Base-by-base conservation (phyloP, 2,329 filamentous ascomycete species). In the Ophiostoma triangulosporum region DNA sequence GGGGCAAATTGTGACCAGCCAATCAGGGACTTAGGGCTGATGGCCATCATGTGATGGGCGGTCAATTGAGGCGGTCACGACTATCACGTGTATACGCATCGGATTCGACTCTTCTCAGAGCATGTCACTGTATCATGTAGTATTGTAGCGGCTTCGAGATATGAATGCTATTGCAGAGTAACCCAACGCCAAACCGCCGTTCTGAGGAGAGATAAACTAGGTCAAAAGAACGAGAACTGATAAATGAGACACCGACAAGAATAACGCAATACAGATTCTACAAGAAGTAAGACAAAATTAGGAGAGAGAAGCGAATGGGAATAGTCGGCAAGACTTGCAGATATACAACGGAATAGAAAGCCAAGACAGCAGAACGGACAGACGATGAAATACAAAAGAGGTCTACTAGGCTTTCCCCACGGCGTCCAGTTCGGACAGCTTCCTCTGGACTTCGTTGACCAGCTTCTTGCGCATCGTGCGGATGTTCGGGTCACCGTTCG, bases 361-460 rank as follows among this genome's bases (percentile, higher is more conserved):
- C 9, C 3, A 12, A 33, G 15, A 33, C 31, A 31, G 29, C 29
- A 31, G 6, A 31, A 6, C 29, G 29, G 6, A 31, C 31, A 11
- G 31, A 3, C 31, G 3, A 11, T 33, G 31, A n/a, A 36, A 36
- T 14, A 15, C 15, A 9, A 6, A 2, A 8, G 26, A 46, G 8
- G n/a, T 17, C 27, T 48, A 31, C 17, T 33, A 15, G 31, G 6
- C 43, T 15, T 54, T 54, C 2, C 58, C 53, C 40, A 40, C 43
- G 11, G 73, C 71, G 63, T 93, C 87, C 55, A 91, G 64, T 27
- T 73, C 71, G 62, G 75, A 81, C 59, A 93, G 66, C 43, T 85
- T 69, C 11, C 71, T 75, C 64, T 91, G 85, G 3, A 85, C 81
- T 58, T 84, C 75, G 61, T 73, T 78, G n/a, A 91, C 84, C 50